Conservation (phyloP, 2,329 filamentous ascomycete genomes). For the Aspergillus fijiensis region DNA sequence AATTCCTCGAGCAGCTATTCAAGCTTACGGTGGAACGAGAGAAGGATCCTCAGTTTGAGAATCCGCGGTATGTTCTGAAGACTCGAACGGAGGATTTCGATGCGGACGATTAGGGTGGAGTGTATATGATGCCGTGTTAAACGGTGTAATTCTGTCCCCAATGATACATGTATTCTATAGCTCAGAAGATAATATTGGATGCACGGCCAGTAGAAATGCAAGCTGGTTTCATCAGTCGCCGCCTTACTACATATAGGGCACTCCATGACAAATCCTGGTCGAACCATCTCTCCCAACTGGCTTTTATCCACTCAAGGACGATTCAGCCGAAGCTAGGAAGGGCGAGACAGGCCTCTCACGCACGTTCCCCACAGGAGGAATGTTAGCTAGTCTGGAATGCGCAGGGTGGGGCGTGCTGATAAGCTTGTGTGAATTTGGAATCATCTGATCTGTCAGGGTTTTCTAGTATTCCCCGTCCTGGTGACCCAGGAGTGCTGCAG, state of each 20-base stretch:
- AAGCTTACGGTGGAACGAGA: slow-evolving; percentile 54
- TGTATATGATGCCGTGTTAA: too few species aligned
- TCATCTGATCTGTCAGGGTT: background rate
- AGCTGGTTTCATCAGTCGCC: too few species aligned
- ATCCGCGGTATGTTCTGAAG: background rate
- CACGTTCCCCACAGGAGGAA: background rate
- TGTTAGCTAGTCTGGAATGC: too few species aligned
- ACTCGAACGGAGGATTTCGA: background rate
- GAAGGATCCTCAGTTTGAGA: slow-evolving; percentile 37
- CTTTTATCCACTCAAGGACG: too few species aligned
- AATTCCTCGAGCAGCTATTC: slow-evolving; percentile 52
- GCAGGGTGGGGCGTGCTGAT: background rate
- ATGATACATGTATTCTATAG: too few species aligned
- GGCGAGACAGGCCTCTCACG: background rate
- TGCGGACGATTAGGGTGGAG: background rate
- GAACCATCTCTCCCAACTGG: too few species aligned
- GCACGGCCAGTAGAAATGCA: too few species aligned
- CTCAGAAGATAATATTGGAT: too few species aligned
- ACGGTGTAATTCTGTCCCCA: too few species aligned
- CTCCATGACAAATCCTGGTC: too few species aligned
- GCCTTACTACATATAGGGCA: too few species aligned
- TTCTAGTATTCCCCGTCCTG: background rate
- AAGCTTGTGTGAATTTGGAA: background rate
- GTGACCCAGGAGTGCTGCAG: too few species aligned
- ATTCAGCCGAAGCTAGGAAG: background rate